Conservation (phyloP, 495 filamentous ascomycete species). For the Penicillium samsonianum region DNA sequence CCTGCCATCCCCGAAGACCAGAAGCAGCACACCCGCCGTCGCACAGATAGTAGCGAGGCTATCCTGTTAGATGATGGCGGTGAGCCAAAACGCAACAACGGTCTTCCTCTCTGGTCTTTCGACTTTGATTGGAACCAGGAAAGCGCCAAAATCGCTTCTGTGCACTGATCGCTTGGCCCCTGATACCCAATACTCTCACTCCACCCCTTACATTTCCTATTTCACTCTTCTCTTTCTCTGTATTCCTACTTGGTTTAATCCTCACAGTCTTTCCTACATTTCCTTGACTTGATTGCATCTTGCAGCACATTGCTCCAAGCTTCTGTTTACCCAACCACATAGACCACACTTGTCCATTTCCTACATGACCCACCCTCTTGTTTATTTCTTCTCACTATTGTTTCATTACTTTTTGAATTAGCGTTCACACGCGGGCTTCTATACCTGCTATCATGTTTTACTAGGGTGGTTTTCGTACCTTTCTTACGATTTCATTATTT, state of each 20-base stretch:
- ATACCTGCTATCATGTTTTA: conserved; percentile 4
- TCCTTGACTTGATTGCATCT: conserved; percentile 4
- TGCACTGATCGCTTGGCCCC: conserved; percentile 31
- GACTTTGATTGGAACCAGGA: conserved; percentile 45
- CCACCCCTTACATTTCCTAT: conserved; percentile 7
- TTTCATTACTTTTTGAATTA: conserved; percentile 1
- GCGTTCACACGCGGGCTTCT: conserved; percentile 6
- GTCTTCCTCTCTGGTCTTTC: conserved; percentile 46
- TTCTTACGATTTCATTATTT: conserved; percentile 4
- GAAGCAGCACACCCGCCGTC: conserved; percentile 43
- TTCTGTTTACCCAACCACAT: not conserved
- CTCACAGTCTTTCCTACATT: not conserved
- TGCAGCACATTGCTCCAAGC: not conserved
- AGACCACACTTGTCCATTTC: conserved; percentile 13
- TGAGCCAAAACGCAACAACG: conserved; percentile 28
- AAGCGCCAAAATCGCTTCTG: conserved; percentile 33
- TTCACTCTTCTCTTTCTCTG: not conserved
- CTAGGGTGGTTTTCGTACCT: not conserved
- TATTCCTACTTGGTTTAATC: not conserved
- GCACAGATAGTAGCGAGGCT: conserved; percentile 49
- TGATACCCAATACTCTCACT: conserved; percentile 6
- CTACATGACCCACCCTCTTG: conserved; percentile 13
- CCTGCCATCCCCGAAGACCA: conserved; percentile 42
- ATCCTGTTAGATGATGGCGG: conserved; percentile 36
- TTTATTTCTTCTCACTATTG: conserved; percentile 9